Conservation (phyloP, 257 asterid genomes). For the Solanum boliviense region DNA sequence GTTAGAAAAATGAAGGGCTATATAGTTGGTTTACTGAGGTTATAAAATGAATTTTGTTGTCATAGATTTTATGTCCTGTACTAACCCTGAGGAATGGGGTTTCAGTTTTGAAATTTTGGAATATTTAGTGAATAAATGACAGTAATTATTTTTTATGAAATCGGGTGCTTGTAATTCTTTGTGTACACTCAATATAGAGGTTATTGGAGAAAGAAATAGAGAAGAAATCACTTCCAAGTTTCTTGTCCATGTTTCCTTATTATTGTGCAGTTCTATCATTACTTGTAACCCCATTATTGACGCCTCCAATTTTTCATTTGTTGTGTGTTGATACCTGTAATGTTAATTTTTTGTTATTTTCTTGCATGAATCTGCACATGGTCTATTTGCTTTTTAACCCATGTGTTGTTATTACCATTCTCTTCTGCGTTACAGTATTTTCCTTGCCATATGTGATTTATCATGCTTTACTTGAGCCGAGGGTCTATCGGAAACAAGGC, state of each 20-base stretch:
- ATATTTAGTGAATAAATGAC: not conserved
- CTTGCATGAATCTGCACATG: not conserved
- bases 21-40: not conserved
- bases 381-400: not conserved
- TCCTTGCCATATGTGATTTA: not conserved
- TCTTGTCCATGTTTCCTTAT: not conserved
- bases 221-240: not conserved
- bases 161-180: not conserved
- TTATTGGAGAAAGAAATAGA: not conserved
- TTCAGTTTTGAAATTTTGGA: not conserved
- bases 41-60: not conserved
- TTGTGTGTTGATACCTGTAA: not conserved
- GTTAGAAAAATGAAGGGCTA: not conserved
- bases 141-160: not conserved
- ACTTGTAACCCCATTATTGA: not conserved
- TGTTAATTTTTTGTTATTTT: not conserved
- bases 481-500: not conserved
- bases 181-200: not conserved
- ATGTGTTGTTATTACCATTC: not conserved
- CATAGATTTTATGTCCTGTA: not conserved
- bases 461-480: not conserved
- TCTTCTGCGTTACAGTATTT: not conserved
- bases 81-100: not conserved
- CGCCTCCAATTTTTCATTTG: not conserved
- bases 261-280: not conserved